Evolutionary conservation across 306 rosid species (phyloP), one percentile per base, ranked within the genome.

Genomic region (Adenanthera pavonina): DNA sequence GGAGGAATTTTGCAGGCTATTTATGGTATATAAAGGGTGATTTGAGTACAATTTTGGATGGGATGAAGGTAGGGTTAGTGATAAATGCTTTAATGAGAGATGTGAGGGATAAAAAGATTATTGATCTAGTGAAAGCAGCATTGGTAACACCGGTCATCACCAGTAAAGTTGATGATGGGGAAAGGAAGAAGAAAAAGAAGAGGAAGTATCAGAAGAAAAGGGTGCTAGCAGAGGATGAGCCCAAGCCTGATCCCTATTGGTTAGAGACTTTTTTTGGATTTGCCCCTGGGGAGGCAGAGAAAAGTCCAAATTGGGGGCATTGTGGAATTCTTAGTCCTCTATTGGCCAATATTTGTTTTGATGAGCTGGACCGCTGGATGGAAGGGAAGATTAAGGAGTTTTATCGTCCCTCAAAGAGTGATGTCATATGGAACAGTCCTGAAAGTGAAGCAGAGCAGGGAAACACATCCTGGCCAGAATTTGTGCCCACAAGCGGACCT

Each of bases 211-310:
- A 93, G 87, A 95, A 95, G 89, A 95, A 95, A 88, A 88, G 93
- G 83, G 97, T 95, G 19, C 78, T 95, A 78, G 97, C 92, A 0
- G 99, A 95, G 85, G 99, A 93, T 62, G 97, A 95, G 83, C 99
- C 97, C 3, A 95, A 95, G 88, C 99, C 99, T 1, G 97, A 95
- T 81, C 99, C 99, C 7, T 95, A 95, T 88, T 93, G 99, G 99
- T 78, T 95, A 64, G 97, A 93, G 40, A 79, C 92, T 0, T 93
- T 95, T 84, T 95, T 95, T 1, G 99, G 99, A n/a, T 93, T 95
- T 64, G 91, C 94, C 0, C 99, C 97, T 0, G 95, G 91, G 88
- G 99, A 93, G 88, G 99, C 97, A 0, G 90, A 81, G 81, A 95
- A 88, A 84, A 83, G 80, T 78, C 99, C 99, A 36, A 84, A 87